Conservation (phyloP, 306 rosid species). For the Acacia crassicarpa region DNA sequence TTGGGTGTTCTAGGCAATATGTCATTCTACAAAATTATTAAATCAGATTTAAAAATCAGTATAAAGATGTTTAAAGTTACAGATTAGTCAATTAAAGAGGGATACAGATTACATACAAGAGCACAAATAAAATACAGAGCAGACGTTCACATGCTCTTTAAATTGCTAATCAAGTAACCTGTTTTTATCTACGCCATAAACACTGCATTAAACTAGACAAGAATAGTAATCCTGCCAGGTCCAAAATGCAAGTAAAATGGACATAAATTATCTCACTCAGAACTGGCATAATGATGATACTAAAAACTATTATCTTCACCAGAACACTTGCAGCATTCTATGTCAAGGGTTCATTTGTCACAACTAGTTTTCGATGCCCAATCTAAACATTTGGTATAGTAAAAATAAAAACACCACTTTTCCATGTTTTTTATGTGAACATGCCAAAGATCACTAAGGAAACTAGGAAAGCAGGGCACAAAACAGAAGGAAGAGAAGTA, state of each 20-base stretch:
- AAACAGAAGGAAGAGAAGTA: slow-evolving; percentile 21
- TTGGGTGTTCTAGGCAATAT: slow-evolving; percentile 90
- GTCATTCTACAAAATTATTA: slow-evolving; percentile 69
- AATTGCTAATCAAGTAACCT: slow-evolving; percentile 1
- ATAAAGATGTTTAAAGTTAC: background rate
- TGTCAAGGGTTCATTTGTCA: slow-evolving; percentile 11
- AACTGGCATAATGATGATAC: slow-evolving; percentile 10
- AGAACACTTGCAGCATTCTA: background rate
- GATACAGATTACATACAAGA: slow-evolving; percentile 1
- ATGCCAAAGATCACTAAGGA: background rate
- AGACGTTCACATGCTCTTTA: background rate
- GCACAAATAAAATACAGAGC: background rate
- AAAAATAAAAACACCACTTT: background rate
- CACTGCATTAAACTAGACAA: slow-evolving; percentile 10
- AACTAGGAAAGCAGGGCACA: slow-evolving; percentile 1
- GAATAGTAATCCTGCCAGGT: slow-evolving; percentile 10
- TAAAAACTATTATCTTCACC: background rate
- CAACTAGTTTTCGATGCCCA: slow-evolving; percentile 17
- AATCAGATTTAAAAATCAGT: slow-evolving; percentile 18
- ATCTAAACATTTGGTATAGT: slow-evolving; percentile 6
- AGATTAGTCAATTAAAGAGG: background rate
- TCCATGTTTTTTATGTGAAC: background rate
- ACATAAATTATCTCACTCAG: background rate
- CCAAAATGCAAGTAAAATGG: slow-evolving; percentile 18
- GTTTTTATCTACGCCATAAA: slow-evolving; percentile 1